These are phyloP conservation scores for Picea engelmannii DNA, from an alignment of 83 land plant species.

Conservation along the genomic window DNA sequence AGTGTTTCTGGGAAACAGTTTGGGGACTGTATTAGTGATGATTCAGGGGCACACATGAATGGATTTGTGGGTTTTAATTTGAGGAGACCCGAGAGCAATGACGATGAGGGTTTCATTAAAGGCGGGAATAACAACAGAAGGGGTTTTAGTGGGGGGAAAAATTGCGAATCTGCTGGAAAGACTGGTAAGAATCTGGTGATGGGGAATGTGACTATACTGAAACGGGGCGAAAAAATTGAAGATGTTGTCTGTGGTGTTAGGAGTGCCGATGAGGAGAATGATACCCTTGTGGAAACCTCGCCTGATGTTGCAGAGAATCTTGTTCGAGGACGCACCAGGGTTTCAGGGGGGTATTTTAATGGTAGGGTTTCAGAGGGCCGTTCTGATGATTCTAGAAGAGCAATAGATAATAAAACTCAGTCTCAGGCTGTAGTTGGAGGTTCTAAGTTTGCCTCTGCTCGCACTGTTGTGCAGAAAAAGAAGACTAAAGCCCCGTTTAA, in stretches of 20 bases:
- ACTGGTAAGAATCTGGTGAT: background rate
- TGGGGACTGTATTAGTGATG: background rate
- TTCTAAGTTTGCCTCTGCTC: background rate
- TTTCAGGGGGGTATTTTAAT: background rate
- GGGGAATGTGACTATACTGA: constrained; percentile 5
- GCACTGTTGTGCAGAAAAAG: background rate
- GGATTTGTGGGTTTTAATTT: no score
- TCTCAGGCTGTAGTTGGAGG: background rate
- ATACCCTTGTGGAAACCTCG: background rate
- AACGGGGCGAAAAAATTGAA: constrained; percentile 7
- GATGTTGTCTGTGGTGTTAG: background rate
- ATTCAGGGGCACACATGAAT: background rate
- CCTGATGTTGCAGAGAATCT: background rate
- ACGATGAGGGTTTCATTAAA: background rate
- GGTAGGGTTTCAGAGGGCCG: background rate
- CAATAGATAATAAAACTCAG: background rate
- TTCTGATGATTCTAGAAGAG: background rate
- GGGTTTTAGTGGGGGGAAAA: background rate
- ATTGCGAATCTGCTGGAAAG: background rate
- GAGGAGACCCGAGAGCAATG: no score
- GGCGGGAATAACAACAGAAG: background rate
- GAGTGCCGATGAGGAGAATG: background rate
- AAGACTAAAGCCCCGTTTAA: background rate
- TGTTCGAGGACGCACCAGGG: background rate
- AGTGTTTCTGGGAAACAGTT: background rate